Evolutionary conservation across 768 basidiomycete species (phyloP), one percentile per base, ranked within the genome.

Genomic region (Rhodotorula toruloides): DNA sequence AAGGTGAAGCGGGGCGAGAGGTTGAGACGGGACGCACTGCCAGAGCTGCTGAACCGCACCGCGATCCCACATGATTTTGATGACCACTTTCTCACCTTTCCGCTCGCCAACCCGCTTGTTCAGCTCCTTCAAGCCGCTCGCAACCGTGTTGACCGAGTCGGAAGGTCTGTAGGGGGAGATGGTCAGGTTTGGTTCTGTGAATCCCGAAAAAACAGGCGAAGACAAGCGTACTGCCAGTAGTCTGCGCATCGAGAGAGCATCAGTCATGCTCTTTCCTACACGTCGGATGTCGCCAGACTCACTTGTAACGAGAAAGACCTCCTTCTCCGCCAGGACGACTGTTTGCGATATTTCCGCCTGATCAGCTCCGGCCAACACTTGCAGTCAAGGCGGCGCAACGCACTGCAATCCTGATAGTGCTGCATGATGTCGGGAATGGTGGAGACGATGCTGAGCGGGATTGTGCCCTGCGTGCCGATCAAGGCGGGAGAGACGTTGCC

Each of bases 381-480:
- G n/a, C n/a, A n/a, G n/a, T n/a, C n/a, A 32, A 22, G 10, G 25
- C 9, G 27, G 4, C 22, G 1, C n/a, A 11, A 54, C 67, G 54
- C 58, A 69, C 67, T 73, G 43, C 55, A 56, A 39, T 84, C 82
- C 27, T 82, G 80, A 77, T 86, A 85, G 72, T 88, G 87, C 58
- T 82, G 80, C 81, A 87, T 86, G 70, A 87, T 88, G 72, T 88
- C 87, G 0, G 87, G 85, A 50, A 87, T 85, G 48, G 82, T 84
- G 25, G 85, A 86, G 72, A 87, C 79, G 71, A 87, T 81, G 12
- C 82, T 79, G 40, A 87, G 77, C 21, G 85, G 86, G 39, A 86
- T 81, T 22, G 85, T 84, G 12, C 85, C 85, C 21, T 82, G 83
- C 14, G 82, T 81, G 2, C 82, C 87, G 57, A 87, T 76, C n/a